Conservation (phyloP, 2,329 filamentous ascomycete genomes). For the Dryadomyces sulphureus region DNA sequence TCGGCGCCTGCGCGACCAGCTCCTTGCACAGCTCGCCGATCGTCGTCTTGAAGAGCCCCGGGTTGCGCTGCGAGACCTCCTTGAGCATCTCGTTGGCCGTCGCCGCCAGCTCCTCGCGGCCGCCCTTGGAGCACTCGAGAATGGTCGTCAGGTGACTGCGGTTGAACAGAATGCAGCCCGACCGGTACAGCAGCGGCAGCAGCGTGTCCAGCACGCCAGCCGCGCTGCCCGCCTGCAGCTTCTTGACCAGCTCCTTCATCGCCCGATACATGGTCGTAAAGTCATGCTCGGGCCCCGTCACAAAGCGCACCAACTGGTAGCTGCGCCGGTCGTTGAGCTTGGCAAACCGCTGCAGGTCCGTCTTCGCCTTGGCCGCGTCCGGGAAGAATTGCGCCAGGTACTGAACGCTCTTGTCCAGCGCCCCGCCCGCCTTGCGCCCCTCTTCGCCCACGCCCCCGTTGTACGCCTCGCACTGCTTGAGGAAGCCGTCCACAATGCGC, state of each 20-base stretch:
- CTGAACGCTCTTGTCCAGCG: slow-evolving; percentile 56
- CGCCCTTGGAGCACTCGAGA: slow-evolving; percentile 72
- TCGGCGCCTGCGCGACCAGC: slow-evolving; percentile 67
- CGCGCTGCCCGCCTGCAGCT: slow-evolving; percentile 53
- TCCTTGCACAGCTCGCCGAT: slow-evolving; percentile 83
- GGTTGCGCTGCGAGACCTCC: slow-evolving; percentile 80
- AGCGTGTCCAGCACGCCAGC: slow-evolving; percentile 63
- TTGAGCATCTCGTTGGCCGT: slow-evolving; percentile 81
- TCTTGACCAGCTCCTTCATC: slow-evolving; percentile 77
- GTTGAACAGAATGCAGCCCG: slow-evolving; percentile 79
- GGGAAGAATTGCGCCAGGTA: slow-evolving; percentile 63
- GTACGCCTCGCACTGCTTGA: slow-evolving; percentile 75
- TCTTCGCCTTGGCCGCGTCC: slow-evolving; percentile 54
- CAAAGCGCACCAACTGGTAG: slow-evolving; percentile 79
- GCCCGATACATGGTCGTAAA: slow-evolving; percentile 84
- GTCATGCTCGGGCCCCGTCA: slow-evolving; percentile 72
- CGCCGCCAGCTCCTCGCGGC: slow-evolving; percentile 62
- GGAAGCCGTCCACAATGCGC: slow-evolving; percentile 57
- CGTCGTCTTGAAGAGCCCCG: slow-evolving; percentile 83
- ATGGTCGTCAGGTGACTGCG: slow-evolving; percentile 85
- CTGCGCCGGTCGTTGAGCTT: slow-evolving; percentile 79
- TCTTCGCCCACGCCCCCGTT: slow-evolving; percentile 73
- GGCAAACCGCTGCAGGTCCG: slow-evolving; percentile 79
- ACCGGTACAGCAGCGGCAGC: slow-evolving; percentile 68
- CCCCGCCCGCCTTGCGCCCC: slow-evolving; percentile 56